Evolutionary conservation across 2,329 filamentous ascomycete species (phyloP).

Genomic region (Epicoccum sorghinum): DNA sequence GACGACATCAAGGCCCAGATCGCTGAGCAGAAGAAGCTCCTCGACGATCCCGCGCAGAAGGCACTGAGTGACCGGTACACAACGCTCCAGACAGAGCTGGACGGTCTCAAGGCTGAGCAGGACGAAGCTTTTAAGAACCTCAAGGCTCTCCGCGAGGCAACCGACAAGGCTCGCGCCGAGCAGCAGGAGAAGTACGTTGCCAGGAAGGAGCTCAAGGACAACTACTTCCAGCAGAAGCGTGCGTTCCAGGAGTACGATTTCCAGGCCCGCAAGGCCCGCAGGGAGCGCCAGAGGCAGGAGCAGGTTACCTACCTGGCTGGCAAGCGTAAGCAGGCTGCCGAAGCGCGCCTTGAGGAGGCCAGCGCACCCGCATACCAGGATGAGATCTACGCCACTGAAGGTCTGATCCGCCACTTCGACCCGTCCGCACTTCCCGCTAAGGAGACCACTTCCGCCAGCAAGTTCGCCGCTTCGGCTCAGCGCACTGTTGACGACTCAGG

Average conservation of each 20-base stretch:
- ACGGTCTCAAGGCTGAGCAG: conserved; percentile 88
- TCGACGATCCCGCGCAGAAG: conserved; percentile 91
- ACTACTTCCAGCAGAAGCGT: conserved; percentile 80
- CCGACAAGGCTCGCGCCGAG: conserved; percentile 79
- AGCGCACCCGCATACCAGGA: conserved; percentile 88
- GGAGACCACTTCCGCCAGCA: conserved; percentile 67
- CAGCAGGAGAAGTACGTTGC: conserved; percentile 85
- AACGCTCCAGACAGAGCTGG: conserved; percentile 84
- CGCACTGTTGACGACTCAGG: conserved; percentile 84
- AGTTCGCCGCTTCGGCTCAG: conserved; percentile 74
- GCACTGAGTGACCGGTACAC: conserved; percentile 86
- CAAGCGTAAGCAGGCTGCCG: conserved; percentile 76
- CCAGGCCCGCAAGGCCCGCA: conserved; percentile 75
- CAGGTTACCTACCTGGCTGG: conserved; percentile 74
- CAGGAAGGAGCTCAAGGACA: conserved; percentile 87
- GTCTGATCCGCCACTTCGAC: conserved; percentile 89
- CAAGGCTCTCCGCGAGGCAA: conserved; percentile 82
- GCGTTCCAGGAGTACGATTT: conserved; percentile 85
- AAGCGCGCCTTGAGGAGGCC: conserved; percentile 79
- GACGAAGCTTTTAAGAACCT: conserved; percentile 90
- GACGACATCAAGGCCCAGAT: conserved; percentile 87
- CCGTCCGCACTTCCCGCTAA: conserved; percentile 69
- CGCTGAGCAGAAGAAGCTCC: conserved; percentile 82
- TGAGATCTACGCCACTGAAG: conserved; percentile 88
- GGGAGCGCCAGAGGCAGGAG: conserved; percentile 82